Evolutionary conservation across 148 eudicot species (phyloP).

Genomic region (Camellia japonica): DNA sequence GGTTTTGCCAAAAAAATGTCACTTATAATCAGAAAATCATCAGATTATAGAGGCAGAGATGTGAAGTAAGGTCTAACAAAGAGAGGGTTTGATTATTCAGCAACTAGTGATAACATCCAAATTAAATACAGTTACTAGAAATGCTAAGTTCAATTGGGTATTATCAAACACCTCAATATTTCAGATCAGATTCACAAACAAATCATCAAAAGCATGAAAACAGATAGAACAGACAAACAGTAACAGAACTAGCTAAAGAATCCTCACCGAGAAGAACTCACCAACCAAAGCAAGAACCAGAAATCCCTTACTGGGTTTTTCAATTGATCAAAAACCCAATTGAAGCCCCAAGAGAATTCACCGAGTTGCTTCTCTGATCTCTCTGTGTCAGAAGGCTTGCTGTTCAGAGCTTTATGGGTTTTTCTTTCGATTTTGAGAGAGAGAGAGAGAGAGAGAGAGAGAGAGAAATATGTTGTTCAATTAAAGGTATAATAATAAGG

Average conservation of each 20-base stretch:
- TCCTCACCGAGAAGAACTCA: slow-evolving; percentile 10
- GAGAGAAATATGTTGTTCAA: slow-evolving; percentile 7
- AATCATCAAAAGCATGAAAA: slow-evolving; percentile 2
- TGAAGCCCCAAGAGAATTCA: slow-evolving; percentile 27
- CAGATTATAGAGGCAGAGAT: background rate
- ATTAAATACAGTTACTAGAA: background rate
- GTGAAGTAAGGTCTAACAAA: background rate
- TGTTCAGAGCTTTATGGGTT: background rate
- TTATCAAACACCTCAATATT: background rate
- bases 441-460: slow-evolving; percentile 18
- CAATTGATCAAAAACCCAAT: slow-evolving; percentile 59
- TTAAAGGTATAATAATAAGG: slow-evolving; percentile 6
- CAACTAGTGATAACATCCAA: background rate
- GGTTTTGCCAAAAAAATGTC: background rate
- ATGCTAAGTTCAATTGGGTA: slow-evolving; percentile 8
- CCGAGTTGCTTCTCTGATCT: slow-evolving; percentile 13
- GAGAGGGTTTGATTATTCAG: slow-evolving; percentile 7
- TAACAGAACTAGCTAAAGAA: slow-evolving; percentile 8
- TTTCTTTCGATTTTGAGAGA: background rate
- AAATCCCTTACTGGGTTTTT: slow-evolving; percentile 42
- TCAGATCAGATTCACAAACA: slow-evolving; percentile 20
- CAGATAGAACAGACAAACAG: background rate
- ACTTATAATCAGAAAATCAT: background rate
- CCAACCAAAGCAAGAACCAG: slow-evolving; percentile 15
- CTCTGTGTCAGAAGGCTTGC: background rate